Conservation (phyloP, 345 rosid species). For the Eucalyptus sp. region DNA sequence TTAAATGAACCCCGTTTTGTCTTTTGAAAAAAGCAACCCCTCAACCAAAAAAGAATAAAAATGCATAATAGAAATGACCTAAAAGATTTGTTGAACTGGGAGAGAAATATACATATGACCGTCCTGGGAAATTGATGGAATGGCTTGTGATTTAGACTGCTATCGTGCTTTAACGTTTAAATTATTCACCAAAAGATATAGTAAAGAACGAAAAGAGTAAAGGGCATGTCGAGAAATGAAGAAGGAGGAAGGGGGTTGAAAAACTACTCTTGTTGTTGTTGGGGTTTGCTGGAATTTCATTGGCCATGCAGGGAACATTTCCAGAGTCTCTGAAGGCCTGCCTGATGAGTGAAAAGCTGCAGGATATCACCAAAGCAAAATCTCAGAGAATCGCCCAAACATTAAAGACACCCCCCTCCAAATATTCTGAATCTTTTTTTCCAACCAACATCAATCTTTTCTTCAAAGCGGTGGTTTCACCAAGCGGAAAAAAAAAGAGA, state of each 20-base stretch:
- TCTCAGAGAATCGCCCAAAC: background rate
- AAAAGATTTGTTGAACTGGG: background rate
- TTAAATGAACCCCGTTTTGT: background rate
- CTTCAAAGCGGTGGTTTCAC: background rate
- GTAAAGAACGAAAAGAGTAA: background rate
- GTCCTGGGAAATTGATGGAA: background rate
- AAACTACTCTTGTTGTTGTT: constrained; percentile 29
- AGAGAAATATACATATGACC: background rate
- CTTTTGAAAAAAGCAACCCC: background rate
- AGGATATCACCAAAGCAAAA: constrained; percentile 25
- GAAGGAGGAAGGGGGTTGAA: background rate
- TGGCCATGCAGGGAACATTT: constrained; percentile 99
- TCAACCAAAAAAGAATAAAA: background rate
- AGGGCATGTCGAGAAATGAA: constrained; percentile 15
- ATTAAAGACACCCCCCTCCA: background rate
- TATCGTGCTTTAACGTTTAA: background rate
- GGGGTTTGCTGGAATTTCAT: constrained; percentile 89
- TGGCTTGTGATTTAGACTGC: background rate
- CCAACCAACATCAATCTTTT: background rate
- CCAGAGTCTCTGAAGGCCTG: constrained; percentile 81
- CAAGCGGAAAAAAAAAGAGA: background rate
- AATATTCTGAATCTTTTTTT: background rate
- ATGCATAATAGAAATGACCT: background rate
- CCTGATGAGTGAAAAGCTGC: constrained; percentile 67
- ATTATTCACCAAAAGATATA: background rate